phyloP scores from a whole-genome alignment of 2,329 filamentous ascomycete species.

The Chalaropsis ovoidea region DNA sequence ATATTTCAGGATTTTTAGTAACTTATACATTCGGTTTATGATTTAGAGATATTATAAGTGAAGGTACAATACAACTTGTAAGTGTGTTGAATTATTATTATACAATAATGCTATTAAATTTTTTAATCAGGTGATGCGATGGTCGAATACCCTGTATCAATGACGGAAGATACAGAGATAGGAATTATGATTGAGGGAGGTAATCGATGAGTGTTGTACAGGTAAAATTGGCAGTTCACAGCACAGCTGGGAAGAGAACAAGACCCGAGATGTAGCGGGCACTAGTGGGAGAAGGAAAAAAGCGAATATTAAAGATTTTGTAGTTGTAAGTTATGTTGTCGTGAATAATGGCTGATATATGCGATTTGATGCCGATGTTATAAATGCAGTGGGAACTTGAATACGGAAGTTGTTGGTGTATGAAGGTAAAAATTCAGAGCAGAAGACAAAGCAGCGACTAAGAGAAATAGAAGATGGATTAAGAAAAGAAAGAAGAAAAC shows the following conservation, averaged over 20 bases:
- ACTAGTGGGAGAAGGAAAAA: not conserved
- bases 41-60: too few relatives aligned
- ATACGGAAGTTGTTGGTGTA: not conserved
- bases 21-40: too few relatives aligned
- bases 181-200: not conserved
- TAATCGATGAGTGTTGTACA: not conserved
- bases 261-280: not conserved
- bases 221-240: conserved; percentile 2
- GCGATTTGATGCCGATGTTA: conserved; percentile 2
- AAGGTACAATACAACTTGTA: too few relatives aligned
- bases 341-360: conserved; percentile 3
- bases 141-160: not conserved
- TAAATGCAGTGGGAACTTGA: not conserved
- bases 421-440: not conserved
- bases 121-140: not conserved
- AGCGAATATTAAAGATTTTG: not conserved
- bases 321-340: not conserved
- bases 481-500: conserved; percentile 9
- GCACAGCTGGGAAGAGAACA: conserved; percentile 7
- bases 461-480: not conserved
- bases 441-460: not conserved
- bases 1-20: too few relatives aligned
- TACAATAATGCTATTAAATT: too few relatives aligned
- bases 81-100: too few relatives aligned
- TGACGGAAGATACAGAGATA: not conserved